A percentile compares a stretch with the other conserved stretches of the same genome.
phyloP scores from a whole-genome alignment of 345 rosid species.

The Corchorus capsularis region DNA sequence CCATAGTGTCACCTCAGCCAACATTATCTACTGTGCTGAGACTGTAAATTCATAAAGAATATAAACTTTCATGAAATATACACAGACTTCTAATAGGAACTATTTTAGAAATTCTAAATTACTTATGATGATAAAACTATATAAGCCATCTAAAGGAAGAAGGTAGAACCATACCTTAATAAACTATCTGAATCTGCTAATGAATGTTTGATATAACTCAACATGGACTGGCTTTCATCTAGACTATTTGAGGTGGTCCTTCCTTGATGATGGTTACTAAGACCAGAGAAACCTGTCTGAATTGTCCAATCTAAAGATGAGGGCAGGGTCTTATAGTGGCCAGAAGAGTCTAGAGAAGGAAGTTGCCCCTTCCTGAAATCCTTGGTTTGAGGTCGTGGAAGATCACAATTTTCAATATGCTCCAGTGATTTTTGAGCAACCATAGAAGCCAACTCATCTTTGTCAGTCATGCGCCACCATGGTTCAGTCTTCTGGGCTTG shows the following conservation, averaged over 20 bases:
- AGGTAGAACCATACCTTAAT: slow-evolving; percentile 37
- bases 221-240: slow-evolving; percentile 24
- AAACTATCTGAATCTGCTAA: slow-evolving; percentile 31
- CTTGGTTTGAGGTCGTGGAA: slow-evolving; percentile 67
- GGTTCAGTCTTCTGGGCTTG: slow-evolving; percentile 58
- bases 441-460: slow-evolving; percentile 75
- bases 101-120: neutral
- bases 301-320: slow-evolving; percentile 35
- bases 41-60: neutral
- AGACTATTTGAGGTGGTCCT: slow-evolving; percentile 9
- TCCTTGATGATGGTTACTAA: neutral
- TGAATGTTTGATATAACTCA: neutral
- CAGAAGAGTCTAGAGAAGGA: slow-evolving; percentile 31
- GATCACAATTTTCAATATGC: slow-evolving; percentile 72
- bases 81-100: neutral
- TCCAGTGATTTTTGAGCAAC: slow-evolving; percentile 75
- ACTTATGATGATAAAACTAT: neutral
- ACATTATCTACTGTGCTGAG: neutral
- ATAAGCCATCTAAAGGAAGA: neutral
- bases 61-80: neutral
- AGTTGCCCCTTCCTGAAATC: slow-evolving; percentile 40
- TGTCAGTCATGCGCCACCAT: slow-evolving; percentile 77
- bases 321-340: slow-evolving; percentile 23
- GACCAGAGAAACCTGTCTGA: slow-evolving; percentile 28
- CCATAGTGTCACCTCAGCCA: neutral